Conservation (phyloP, 2,329 filamentous ascomycete genomes). For the Macrophomina tecta region DNA sequence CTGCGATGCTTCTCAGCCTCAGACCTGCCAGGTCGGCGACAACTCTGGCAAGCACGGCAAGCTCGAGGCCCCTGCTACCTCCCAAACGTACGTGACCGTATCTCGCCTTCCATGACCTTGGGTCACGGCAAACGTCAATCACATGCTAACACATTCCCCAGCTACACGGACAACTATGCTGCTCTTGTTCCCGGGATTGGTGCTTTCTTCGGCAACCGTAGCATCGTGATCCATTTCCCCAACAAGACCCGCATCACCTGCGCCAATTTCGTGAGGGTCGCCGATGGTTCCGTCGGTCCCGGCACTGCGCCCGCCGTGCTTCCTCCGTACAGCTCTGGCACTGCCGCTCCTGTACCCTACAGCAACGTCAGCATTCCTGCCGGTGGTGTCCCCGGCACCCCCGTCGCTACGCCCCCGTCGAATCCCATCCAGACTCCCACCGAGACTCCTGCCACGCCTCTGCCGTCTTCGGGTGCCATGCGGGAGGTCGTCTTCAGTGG, state of each 20-base stretch:
- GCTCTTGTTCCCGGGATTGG: conserved; percentile 49
- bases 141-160: conserved; percentile 31
- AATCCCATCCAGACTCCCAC: neutral
- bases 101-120: neutral
- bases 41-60: conserved; percentile 54
- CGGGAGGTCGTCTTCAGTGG: conserved; percentile 2
- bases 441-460: neutral
- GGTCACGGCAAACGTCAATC: neutral
- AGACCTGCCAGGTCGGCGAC: conserved; percentile 53
- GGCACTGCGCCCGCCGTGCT: neutral
- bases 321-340: neutral
- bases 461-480: conserved; percentile 9
- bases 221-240: conserved; percentile 60
- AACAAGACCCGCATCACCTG: conserved; percentile 63
- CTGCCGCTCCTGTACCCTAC: neutral
- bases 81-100: conserved; percentile 36
- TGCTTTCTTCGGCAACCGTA: conserved; percentile 61
- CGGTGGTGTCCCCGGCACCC: neutral
- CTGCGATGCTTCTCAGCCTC: conserved; percentile 45
- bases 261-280: conserved; percentile 57
- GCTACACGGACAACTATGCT: conserved; percentile 58
- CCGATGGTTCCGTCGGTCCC: neutral
- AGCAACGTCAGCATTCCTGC: conserved; percentile 1
- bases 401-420: neutral
- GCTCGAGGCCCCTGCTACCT: conserved; percentile 40